Conservation (phyloP, 768 basidiomycete species). For the Auricularia heimuer region DNA sequence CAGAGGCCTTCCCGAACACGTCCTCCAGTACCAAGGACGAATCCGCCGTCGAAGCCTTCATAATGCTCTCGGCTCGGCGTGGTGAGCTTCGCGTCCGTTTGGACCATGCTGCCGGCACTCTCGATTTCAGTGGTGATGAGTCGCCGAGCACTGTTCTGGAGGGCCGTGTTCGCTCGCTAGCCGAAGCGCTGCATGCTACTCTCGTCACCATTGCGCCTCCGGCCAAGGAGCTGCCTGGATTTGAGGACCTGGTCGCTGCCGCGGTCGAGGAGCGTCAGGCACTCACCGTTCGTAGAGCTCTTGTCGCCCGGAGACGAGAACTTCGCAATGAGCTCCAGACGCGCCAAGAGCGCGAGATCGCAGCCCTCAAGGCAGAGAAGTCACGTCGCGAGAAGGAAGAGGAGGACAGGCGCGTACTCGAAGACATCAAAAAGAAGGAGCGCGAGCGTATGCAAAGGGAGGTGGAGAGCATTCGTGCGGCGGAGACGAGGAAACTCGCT, state of each 20-base stretch:
- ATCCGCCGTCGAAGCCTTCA: constrained; percentile 60
- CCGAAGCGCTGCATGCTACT: constrained; percentile 60
- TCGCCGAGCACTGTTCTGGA: constrained; percentile 63
- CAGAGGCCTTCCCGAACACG: background rate
- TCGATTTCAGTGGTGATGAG: constrained; percentile 75
- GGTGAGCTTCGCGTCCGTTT: constrained; percentile 81
- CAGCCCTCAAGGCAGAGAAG: constrained; percentile 63
- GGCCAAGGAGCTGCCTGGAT: constrained; percentile 27
- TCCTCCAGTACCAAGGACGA: background rate
- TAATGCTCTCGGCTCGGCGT: constrained; percentile 84
- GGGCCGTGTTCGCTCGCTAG: constrained; percentile 69
- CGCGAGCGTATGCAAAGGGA: constrained; percentile 27
- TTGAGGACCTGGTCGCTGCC: constrained; percentile 52
- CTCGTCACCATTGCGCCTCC: constrained; percentile 45
- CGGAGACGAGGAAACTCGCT: constrained; percentile 84
- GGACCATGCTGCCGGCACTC: constrained; percentile 78
- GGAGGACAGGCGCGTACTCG: constrained; percentile 47
- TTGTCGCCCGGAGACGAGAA: constrained; percentile 79
- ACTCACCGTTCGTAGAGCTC: constrained; percentile 63
- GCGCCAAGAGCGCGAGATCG: constrained; percentile 84
- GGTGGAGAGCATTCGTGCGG: constrained; percentile 64
- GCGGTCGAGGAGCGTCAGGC: constrained; percentile 69
- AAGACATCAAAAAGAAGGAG: constrained; percentile 56
- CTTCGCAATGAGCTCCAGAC: constrained; percentile 73
- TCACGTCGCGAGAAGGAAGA: constrained; percentile 59